Evolutionary conservation across 1,284 basidiomycete genomes (phyloP), one percentile per base, ranked within the genome.

Genomic region (Somion occarium): DNA sequence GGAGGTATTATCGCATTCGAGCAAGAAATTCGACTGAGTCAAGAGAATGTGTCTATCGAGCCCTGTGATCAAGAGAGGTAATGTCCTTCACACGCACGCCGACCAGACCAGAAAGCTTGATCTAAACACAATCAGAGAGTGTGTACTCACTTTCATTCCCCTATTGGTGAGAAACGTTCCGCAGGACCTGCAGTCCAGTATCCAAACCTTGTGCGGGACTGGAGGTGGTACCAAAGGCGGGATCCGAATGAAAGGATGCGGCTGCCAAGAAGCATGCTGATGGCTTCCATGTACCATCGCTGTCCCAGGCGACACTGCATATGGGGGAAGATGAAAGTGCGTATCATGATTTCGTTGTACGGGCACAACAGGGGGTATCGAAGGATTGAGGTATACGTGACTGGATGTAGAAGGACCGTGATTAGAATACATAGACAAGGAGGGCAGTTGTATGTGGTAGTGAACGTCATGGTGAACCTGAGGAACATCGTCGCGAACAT

Each of bases 141-240:
- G 15, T 22, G 4, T 22, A 70, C 73, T 59, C 56, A 81, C 86
- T 76, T 88, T 88, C 89, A 92, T 91, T 46, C 84, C 89, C 20
- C 90, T 78, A 64, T 92, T 90, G 23, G 87, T 87, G 42, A 91
- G 67, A 64, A 92, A 91, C 42, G 73, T 78, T 27, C 74, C 73
- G 64, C 89, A 92, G 19, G 79, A 74, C 57, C 75, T 80, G 69
- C 90, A 92, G 63, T 88, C 83, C 52, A 93, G 69, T 34, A 88
- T 78, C 78, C 87, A 91, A 46, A 92, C 88, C 65, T 85, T 83
- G 66, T 85, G 83, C 3, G 74, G 66, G 49, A 78, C 63, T 39
- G 66, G 67, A 3, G 69, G 69, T 15, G 38, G 72, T 2, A 69
- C 64, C 5, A 70, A 66, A 23, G 67, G 58, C 38, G 72, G 68